Conservation (phyloP, 495 filamentous ascomycete species). For the Paragyromitra xinjiangensis region DNA sequence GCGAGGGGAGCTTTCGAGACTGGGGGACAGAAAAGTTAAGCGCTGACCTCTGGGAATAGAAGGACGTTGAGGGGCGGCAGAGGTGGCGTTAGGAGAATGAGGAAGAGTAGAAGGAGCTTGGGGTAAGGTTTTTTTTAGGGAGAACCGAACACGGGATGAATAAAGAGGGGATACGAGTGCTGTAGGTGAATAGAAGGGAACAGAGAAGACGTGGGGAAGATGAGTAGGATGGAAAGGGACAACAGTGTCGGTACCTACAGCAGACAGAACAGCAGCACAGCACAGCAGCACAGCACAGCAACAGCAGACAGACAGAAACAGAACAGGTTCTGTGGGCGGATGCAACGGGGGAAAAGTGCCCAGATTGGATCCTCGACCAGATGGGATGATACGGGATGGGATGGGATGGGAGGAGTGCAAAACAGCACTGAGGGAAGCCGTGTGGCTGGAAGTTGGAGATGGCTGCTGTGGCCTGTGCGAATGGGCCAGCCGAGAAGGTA, state of each 20-base stretch:
- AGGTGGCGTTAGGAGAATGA: constrained; percentile 38
- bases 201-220: constrained; percentile 45
- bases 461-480: constrained; percentile 38
- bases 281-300: constrained; percentile 14
- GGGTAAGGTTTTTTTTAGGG: constrained; percentile 34
- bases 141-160: constrained; percentile 40
- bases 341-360: constrained; percentile 27
- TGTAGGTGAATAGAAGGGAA: constrained; percentile 43
- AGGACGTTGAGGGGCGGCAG: constrained; percentile 44
- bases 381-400: constrained; percentile 48
- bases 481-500: constrained; percentile 40
- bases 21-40: constrained; percentile 37
- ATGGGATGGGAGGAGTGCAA: constrained; percentile 41
- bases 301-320: constrained; percentile 25
- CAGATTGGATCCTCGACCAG: constrained; percentile 43
- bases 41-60: constrained; percentile 46
- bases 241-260: constrained; percentile 42
- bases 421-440: constrained; percentile 28
- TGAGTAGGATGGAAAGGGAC: constrained; percentile 42
- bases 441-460: constrained; percentile 31
- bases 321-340: constrained; percentile 39
- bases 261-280: constrained; percentile 29
- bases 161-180: constrained; percentile 21
- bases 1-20: constrained; percentile 49
- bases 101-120: constrained; percentile 29